Evolutionary conservation across 352 stramenopile genomes (phyloP), one percentile per base, ranked within the genome.

Genomic region (Aphanomyces cochlioides): DNA sequence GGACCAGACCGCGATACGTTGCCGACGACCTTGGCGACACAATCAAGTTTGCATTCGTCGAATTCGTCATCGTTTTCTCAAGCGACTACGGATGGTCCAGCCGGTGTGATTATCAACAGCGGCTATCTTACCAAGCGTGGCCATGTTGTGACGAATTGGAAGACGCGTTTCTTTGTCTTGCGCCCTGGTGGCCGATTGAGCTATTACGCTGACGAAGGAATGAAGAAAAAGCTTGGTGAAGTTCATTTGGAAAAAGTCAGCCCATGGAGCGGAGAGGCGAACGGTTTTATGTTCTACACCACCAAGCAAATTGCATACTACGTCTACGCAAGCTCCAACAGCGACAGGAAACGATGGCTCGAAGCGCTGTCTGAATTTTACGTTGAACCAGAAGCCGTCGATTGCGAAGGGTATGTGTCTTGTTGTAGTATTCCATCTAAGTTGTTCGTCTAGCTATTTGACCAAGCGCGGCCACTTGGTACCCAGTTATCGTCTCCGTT

Each of bases 241-340:
- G 88, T 96, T 5, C 88, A 84, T 54, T 84, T 96, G 36, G 85
- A 89, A 53, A 96, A 96, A 72, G 88, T 96, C 15, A 87, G 86
- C 3, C 78, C 84, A 37, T 96, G 88, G 88, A 89, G 85, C 5
- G 86, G 88, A 15, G 88, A 94, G 75, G 75, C 88, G 7, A 87
- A 95, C 56, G 87, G 87, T 37, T 96, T 96, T 69, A 96, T 95
- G 88, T 96, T 96, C 57, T 93, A 93, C 75, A 96, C 88, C 34
- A 86, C 80, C 41, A 95, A 96, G 74, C 87, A 95, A 74, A 89
- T 95, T 12, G 85, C 88, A 6, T 96, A 95, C 74, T 96, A 95
- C 57, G 88, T 96, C 45, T 96, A 95, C 72, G 88, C 88, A 8
- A 84, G 85, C 37, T 93, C 87, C 3, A 88, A 94, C 54, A 73